Percentiles rank a stretch among this genome's conserved stretches.
Conservation (phyloP, 495 filamentous ascomycete species). For the Talaromyces ruber region DNA sequence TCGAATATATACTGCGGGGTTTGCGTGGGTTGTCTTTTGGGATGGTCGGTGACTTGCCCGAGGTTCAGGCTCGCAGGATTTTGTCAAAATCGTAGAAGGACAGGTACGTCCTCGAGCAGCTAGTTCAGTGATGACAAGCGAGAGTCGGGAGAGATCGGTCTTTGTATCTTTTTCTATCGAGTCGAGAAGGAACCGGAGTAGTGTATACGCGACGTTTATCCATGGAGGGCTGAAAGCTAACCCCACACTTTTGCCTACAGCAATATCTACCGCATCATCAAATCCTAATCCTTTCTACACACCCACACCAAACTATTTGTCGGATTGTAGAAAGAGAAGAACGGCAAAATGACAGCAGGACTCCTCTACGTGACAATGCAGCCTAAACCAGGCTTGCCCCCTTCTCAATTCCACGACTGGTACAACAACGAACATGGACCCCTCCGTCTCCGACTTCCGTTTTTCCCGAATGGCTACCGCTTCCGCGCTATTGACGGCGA, state of each 20-base stretch:
- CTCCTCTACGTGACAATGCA: conserved; percentile 77
- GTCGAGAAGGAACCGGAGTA: not conserved
- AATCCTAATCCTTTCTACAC: not conserved
- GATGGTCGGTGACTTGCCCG: not conserved
- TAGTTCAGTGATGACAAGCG: not conserved
- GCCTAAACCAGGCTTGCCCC: conserved; percentile 51
- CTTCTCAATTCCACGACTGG: conserved; percentile 76
- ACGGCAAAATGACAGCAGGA: conserved; percentile 32
- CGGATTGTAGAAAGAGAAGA: not conserved
- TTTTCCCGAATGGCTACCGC: conserved; percentile 66
- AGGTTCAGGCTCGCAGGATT: not conserved
- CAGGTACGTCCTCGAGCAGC: not conserved
- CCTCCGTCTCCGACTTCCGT: conserved; percentile 61
- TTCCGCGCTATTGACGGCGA: conserved; percentile 57
- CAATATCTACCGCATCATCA: not conserved
- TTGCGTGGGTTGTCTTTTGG: not conserved
- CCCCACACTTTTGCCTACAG: not conserved
- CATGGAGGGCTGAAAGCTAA: not conserved
- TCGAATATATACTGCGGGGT: not conserved
- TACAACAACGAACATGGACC: conserved; percentile 88
- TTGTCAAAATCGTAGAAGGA: not conserved
- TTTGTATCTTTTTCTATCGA: not conserved
- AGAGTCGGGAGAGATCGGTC: not conserved
- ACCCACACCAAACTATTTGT: not conserved
- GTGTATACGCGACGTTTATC: not conserved